Conservation (phyloP, 345 rosid species). For the Sisymbrium altissimum region DNA sequence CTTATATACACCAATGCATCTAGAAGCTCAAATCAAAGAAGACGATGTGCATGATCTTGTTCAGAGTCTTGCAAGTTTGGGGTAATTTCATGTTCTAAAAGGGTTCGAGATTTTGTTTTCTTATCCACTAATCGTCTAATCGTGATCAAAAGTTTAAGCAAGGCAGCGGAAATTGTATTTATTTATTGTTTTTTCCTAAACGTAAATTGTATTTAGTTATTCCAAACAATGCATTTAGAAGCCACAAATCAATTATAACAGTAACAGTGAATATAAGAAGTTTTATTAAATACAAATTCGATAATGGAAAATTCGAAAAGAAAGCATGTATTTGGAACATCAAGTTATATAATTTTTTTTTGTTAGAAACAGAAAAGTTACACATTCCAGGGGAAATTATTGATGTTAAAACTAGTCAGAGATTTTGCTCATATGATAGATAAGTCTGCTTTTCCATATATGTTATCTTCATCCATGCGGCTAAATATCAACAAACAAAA, state of each 20-base stretch:
- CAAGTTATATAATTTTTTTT: no score
- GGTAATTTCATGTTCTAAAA: neutral
- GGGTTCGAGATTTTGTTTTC: neutral
- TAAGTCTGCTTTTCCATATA: no score
- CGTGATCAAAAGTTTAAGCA: neutral
- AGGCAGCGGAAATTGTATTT: neutral
- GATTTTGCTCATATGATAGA: no score
- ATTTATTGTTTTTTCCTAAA: no score
- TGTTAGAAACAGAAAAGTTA: neutral
- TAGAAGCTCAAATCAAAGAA: neutral
- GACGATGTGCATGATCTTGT: neutral
- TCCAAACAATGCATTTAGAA: neutral
- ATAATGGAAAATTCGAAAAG: neutral
- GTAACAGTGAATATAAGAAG: no score
- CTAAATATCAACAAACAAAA: neutral
- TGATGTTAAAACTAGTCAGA: no score
- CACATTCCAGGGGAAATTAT: neutral
- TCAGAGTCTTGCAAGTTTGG: neutral
- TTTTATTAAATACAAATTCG: no score
- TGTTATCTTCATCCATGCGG: no score
- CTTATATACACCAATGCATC: neutral
- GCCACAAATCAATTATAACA: neutral
- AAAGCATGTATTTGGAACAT: no score
- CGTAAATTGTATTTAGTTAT: neutral
- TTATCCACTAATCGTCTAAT: neutral